Percentiles rank a stretch among this genome's conserved stretches.
phyloP scores from a whole-genome alignment of 1,284 basidiomycete genomes.

The Leccinum pachyderme region DNA sequence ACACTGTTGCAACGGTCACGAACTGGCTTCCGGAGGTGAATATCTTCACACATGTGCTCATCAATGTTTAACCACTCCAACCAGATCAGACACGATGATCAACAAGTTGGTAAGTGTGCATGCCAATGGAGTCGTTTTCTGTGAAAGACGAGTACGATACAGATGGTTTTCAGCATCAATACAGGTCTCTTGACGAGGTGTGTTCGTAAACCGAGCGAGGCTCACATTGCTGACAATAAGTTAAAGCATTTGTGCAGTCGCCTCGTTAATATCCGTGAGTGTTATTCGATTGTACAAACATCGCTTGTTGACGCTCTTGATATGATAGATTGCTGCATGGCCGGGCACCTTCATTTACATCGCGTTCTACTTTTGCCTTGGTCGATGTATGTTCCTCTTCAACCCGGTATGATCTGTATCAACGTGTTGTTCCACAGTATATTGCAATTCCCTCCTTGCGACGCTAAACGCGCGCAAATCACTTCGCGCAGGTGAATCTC shows the following conservation, averaged over 20 bases:
- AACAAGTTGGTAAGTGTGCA: conserved; percentile 39
- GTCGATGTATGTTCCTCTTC: conserved; percentile 38
- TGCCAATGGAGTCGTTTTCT: background rate
- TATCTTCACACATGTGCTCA: background rate
- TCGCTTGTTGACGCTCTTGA: conserved; percentile 1
- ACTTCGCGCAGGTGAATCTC: conserved; percentile 31
- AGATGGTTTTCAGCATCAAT: conserved; percentile 52
- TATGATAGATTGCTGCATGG: conserved; percentile 36
- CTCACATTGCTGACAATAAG: background rate
- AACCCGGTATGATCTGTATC: background rate
- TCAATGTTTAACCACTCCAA: background rate
- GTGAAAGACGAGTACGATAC: background rate
- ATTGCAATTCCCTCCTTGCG: conserved; percentile 51
- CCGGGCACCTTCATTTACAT: conserved; percentile 50
- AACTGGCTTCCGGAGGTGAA: conserved; percentile 55
- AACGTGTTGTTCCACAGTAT: conserved; percentile 35
- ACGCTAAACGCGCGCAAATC: conserved; percentile 47
- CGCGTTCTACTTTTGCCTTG: conserved; percentile 52
- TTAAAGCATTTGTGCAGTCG: conserved; percentile 39
- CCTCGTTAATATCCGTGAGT: conserved; percentile 45
- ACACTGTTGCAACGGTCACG: conserved; percentile 50
- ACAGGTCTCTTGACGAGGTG: conserved; percentile 43
- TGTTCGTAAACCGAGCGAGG: background rate
- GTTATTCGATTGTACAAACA: background rate
- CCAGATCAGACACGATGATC: conserved; percentile 49